Evolutionary conservation across 129 eudicot species (phyloP).

Genomic region (Centaurea solstitialis): DNA sequence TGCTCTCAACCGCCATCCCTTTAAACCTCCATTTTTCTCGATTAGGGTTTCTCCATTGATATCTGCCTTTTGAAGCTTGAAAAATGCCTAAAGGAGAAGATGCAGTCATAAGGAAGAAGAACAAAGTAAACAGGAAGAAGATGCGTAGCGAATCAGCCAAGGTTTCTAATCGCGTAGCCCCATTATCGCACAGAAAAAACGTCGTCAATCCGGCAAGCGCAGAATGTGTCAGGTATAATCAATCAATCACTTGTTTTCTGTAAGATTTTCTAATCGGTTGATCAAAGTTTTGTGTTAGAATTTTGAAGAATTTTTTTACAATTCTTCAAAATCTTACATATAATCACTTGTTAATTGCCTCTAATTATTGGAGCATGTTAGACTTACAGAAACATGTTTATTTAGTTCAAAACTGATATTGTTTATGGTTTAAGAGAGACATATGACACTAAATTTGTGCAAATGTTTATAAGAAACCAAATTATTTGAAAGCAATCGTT

Average conservation of each 20-base stretch:
- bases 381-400: not conserved
- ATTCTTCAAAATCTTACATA: not conserved
- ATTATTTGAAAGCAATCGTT: not conserved
- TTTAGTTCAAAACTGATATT: not conserved
- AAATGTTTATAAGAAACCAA: no score
- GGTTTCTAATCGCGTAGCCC: constrained; percentile 83
- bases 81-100: constrained; percentile 81
- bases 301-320: not conserved
- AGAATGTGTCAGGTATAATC: constrained; percentile 71
- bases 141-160: constrained; percentile 48
- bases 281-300: not conserved
- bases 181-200: constrained; percentile 91
- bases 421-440: not conserved
- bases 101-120: constrained; percentile 54
- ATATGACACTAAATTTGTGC: not conserved
- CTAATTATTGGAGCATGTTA: not conserved
- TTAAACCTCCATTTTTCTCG: not conserved
- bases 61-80: not conserved
- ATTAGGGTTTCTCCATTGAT: not conserved
- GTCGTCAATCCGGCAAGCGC: constrained; percentile 92
- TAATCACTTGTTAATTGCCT: not conserved
- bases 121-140: constrained; percentile 55
- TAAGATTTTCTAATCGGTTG: not conserved
- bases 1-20: constrained; percentile 11
- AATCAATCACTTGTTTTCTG: not conserved